phyloP scores from a whole-genome alignment of 1,139 yeast species.

The Taphrina populina region DNA sequence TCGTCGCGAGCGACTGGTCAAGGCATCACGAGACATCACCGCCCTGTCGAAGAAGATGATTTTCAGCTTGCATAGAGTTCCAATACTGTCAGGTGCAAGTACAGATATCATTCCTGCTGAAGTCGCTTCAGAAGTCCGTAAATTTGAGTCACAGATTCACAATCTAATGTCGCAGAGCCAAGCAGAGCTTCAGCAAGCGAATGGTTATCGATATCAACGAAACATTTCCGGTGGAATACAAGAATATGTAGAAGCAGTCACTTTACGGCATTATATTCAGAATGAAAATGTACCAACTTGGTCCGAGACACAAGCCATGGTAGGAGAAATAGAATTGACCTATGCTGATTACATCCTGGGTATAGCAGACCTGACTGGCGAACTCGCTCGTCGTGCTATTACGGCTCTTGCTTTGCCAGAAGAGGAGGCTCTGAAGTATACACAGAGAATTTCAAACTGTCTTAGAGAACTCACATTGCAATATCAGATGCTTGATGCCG shows the following conservation, averaged over 20 bases:
- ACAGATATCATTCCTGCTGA: conserved; percentile 2
- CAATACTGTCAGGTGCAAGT: conserved; percentile 2
- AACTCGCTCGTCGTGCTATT: conserved; percentile 46
- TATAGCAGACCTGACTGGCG: conserved; percentile 48
- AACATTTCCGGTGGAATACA: conserved; percentile 39
- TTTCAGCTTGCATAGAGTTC: conserved; percentile 30
- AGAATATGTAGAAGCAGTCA: conserved; percentile 47
- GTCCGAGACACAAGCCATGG: conserved; percentile 10
- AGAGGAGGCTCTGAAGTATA: conserved; percentile 9
- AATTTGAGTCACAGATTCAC: conserved; percentile 44
- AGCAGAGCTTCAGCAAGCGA: conserved; percentile 23
- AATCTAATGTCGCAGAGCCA: conserved; percentile 37
- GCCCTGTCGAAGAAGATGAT: conserved; percentile 46
- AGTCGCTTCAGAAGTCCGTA: conserved; percentile 16
- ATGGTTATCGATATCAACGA: conserved; percentile 29
- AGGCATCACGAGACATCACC: conserved; percentile 47
- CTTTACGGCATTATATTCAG: conserved; percentile 44
- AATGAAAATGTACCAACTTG: conserved; percentile 20
- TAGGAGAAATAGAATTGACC: conserved; percentile 11
- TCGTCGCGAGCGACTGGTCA: conserved; percentile 46
- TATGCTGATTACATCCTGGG: conserved; percentile 46
- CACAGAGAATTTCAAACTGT: conserved; percentile 10
- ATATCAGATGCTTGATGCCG: conserved; percentile 14
- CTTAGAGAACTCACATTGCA: conserved; percentile 13
- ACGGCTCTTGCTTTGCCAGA: conserved; percentile 15